Base-by-base conservation (phyloP, 2,329 filamentous ascomycete genomes). In the Fusarium floridanum region DNA sequence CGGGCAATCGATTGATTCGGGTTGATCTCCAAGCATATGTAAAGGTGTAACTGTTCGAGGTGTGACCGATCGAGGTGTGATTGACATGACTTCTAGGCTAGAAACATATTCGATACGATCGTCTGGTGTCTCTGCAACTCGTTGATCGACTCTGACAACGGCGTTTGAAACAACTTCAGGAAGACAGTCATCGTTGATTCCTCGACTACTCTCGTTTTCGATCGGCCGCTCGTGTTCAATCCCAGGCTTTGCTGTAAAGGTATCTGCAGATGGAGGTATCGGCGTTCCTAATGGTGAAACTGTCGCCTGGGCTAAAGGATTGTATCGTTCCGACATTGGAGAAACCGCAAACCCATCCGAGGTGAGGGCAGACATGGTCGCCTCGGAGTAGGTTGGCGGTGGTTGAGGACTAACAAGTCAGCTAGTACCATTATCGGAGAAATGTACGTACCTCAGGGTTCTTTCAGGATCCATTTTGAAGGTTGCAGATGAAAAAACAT, bases 1-100 rank as follows among this genome's bases (percentile, higher is more conserved):
- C 2, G 69, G 69, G 9, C 69, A 72, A 24, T 72, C 69, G 10
- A 72, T 72, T 1, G 48, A 57, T 4, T 59, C 55, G 1, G n/a
- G 65, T 48, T 20, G 69, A 34, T 59, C 69, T 39, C 66, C 69
- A 14, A 72, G 69, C 29, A 72, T 39, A 16, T 70, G 63, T 6
- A 72, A 22, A 14, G 70, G 63, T 8, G 67, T 59, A 37, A 59
- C 55, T 27, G 34, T 59, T n/a, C 34, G 55, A 4, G 55, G 32
- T 27, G 55, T 37, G 3, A n/a, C 55, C 1, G 34, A 37, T 59
- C 22, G 16, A 27, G 55, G 32, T 2, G 55, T 37, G 10, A 37
- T 37, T 37, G 55, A 24, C 55, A 59, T 59, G 34, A 59, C 34
- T 7, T 59, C 55, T 6, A 59, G 20, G 16, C 55, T 27, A 0